These are phyloP conservation scores for Coelastrella sp. DNA, from an alignment of 139 green algal genomes.

Conservation along the genomic window DNA sequence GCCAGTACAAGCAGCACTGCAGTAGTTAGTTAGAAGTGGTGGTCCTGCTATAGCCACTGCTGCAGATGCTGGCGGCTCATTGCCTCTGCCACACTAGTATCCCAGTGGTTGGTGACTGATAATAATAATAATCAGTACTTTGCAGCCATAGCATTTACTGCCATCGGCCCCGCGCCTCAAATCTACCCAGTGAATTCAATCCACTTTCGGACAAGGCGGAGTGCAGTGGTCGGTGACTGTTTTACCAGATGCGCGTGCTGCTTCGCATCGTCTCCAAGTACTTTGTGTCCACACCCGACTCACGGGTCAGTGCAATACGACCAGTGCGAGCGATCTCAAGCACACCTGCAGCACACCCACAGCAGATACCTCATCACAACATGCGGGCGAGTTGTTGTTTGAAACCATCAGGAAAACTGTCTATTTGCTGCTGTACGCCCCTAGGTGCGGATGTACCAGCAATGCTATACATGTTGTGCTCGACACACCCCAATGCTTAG, in stretches of 20 bases:
- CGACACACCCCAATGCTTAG: too few species aligned
- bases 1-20: neutral
- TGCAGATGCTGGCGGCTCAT: neutral
- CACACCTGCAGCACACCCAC: conserved; percentile 67
- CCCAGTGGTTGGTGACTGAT: neutral
- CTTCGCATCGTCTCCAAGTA: conserved; percentile 70
- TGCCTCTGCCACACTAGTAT: neutral
- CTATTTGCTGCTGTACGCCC: neutral
- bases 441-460: neutral
- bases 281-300: conserved; percentile 89
- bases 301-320: conserved; percentile 82
- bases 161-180: too few species aligned
- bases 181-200: too few species aligned
- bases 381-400: neutral
- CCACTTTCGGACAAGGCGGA: too few species aligned
- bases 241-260: conserved; percentile 40
- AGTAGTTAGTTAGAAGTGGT: too few species aligned
- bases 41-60: conserved; percentile 15
- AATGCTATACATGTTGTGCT: neutral
- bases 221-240: neutral
- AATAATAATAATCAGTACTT: too few species aligned
- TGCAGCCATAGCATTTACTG: too few species aligned
- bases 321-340: conserved; percentile 95
- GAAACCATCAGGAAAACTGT: neutral
- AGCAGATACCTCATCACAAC: neutral